Conservation (phyloP, 148 eudicot genomes). For the Fagopyrum esculentum region DNA sequence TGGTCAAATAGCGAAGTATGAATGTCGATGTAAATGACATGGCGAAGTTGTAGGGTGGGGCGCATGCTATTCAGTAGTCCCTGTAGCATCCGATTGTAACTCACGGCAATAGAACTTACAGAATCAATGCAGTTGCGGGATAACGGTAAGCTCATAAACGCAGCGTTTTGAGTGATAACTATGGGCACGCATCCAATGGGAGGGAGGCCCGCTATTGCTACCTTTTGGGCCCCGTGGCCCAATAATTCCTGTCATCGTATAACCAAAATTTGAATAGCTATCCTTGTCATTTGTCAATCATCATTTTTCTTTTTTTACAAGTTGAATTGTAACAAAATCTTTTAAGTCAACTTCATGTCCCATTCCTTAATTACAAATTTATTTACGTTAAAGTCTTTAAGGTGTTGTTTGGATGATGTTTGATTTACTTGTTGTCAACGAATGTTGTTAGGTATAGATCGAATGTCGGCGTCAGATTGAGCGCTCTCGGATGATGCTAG, state of each 20-base stretch:
- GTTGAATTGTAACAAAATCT: too few species aligned
- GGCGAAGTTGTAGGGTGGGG: not conserved
- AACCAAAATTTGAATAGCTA: too few species aligned
- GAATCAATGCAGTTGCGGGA: not conserved
- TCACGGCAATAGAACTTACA: not conserved
- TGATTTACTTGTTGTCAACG: too few species aligned
- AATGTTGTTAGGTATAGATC: too few species aligned
- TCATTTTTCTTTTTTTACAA: not conserved
- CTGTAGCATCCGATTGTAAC: slow-evolving; percentile 20
- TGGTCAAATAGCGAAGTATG: slow-evolving; percentile 22
- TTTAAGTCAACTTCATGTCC: too few species aligned
- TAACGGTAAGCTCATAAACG: slow-evolving; percentile 15
- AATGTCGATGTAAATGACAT: slow-evolving; percentile 24
- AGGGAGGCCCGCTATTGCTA: slow-evolving; percentile 30
- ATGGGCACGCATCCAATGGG: slow-evolving; percentile 39
- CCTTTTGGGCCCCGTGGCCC: slow-evolving; percentile 26
- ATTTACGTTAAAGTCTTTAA: too few species aligned
- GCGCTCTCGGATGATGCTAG: too few species aligned
- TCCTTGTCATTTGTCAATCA: too few species aligned
- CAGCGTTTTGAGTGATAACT: slow-evolving; percentile 25
- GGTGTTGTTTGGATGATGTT: too few species aligned
- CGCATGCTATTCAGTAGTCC: slow-evolving; percentile 8
- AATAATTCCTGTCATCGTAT: slow-evolving; percentile 16
- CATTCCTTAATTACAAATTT: too few species aligned
- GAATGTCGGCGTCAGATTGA: too few species aligned